These are phyloP conservation scores for Rhinocladiella similis DNA, from an alignment of 2,329 filamentous ascomycete genomes.

Conservation along the genomic window DNA sequence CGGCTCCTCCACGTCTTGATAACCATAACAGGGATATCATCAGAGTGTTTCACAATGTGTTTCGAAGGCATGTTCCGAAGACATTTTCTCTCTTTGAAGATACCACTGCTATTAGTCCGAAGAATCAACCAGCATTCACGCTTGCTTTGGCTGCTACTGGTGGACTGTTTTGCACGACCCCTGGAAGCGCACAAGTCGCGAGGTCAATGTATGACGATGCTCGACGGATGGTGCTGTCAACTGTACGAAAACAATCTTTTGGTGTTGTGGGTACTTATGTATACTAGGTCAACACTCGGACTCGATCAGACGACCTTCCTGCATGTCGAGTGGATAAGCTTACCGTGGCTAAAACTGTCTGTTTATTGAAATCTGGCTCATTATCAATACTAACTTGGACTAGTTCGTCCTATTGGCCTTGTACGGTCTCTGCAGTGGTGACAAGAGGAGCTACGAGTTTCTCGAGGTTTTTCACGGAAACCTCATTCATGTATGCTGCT, in stretches of 20 bases:
- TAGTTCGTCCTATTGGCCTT: background rate
- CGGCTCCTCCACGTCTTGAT: slow-evolving; percentile 7
- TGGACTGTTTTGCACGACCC: slow-evolving; percentile 13
- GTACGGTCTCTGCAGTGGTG: slow-evolving; percentile 15
- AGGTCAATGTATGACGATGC: slow-evolving; percentile 18
- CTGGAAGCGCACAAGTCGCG: slow-evolving; percentile 12
- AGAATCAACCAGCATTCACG: background rate
- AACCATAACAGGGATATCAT: slow-evolving; percentile 6
- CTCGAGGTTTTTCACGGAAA: slow-evolving; percentile 13
- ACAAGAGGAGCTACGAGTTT: slow-evolving; percentile 20
- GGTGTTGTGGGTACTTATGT: background rate
- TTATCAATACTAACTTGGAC: background rate
- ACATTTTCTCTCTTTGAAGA: background rate
- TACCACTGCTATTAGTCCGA: background rate
- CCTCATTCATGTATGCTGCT: slow-evolving; percentile 7
- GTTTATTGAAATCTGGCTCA: background rate
- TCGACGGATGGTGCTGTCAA: slow-evolving; percentile 9
- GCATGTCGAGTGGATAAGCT: slow-evolving; percentile 2
- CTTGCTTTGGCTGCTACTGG: slow-evolving; percentile 15
- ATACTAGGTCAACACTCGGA: background rate
- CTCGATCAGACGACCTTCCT: background rate
- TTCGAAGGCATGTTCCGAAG: background rate
- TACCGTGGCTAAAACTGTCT: slow-evolving; percentile 4
- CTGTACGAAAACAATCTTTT: background rate
- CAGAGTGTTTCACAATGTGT: background rate